These are phyloP conservation scores for Durusdinium trenchii DNA, from an alignment of 73 alveolate genomes.

Conservation along the genomic window DNA sequence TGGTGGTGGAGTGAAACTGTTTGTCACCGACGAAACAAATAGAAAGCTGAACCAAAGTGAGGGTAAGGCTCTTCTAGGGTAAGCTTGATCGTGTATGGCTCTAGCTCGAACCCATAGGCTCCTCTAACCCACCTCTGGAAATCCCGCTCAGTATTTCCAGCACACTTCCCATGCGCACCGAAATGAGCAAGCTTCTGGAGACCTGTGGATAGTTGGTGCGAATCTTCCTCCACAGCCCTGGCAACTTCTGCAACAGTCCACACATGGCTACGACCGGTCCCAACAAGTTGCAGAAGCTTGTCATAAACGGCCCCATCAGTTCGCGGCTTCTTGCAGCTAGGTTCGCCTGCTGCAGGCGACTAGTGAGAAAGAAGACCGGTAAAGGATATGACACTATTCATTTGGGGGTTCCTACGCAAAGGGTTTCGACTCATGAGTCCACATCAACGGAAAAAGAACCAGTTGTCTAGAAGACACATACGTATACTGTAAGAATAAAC, in stretches of 20 bases:
- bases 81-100: conserved; percentile 1
- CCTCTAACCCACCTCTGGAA: neutral
- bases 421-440: neutral
- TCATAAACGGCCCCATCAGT: neutral
- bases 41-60: neutral
- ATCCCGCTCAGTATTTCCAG: conserved; percentile 9
- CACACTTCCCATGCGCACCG: neutral
- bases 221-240: neutral
- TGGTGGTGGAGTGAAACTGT: neutral
- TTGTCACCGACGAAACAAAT: neutral
- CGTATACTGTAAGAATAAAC: too few species aligned
- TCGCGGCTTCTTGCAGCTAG: neutral
- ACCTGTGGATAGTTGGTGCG: neutral
- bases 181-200: neutral
- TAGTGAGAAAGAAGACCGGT: neutral
- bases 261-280: neutral
- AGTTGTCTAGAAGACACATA: too few species aligned
- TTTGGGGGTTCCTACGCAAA: neutral
- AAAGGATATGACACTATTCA: too few species aligned
- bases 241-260: conserved; percentile 5
- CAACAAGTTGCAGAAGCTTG: neutral
- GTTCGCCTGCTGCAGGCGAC: neutral
- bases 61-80: neutral
- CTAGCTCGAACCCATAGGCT: neutral
- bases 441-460: too few species aligned